Base-by-base conservation (phyloP, 495 filamentous ascomycete species). In the Neurospora tetrasperma region DNA sequence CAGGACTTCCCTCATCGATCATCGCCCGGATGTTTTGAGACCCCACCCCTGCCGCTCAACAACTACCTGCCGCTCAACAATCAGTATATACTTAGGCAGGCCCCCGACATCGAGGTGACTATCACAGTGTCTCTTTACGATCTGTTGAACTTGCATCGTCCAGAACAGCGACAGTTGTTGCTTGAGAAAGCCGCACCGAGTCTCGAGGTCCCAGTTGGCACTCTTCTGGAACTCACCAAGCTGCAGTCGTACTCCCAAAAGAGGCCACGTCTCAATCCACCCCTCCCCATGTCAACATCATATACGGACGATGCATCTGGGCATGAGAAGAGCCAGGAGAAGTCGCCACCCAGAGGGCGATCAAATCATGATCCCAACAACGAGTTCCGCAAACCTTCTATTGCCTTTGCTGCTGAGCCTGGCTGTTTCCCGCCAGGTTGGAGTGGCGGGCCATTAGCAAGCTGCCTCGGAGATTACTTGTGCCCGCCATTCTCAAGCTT, bases 401-500 rank as follows among this genome's bases (percentile, higher is more conserved):
- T 74, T 9, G 74, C 75, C 20, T 48, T 75, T 14, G 31, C 79
- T 43, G 71, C 74, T n/a, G 54, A 66, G 54, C 54, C 54, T 66
- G 73, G 62, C 48, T 74, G 76, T 69, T 73, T 78, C 70, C 41
- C 76, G 14, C 72, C 80, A n/a, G 75, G 79, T 42, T 76, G 82
- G 78, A 79, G 77, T 8, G 72, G 78, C 71, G 54, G 79, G 68
- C 79, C 83, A 38, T 44, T 84, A 41, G 78, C 80, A 42, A 81
- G 81, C 59, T 84, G 78, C 59, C 73, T 85, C n/a, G 75, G 79
- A 16, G 80, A 73, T 70, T 80, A 83, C 69, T 73, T 84, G 74
- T 86, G 83, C 71, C 70, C 76, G 70, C 80, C 83, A 14, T 84
- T 79, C 70, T 79, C 82, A 42, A 77, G 79, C 42, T 83, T 80